phyloP scores from a whole-genome alignment of 2,329 filamentous ascomycete genomes.

The Aspergillus sp. region DNA sequence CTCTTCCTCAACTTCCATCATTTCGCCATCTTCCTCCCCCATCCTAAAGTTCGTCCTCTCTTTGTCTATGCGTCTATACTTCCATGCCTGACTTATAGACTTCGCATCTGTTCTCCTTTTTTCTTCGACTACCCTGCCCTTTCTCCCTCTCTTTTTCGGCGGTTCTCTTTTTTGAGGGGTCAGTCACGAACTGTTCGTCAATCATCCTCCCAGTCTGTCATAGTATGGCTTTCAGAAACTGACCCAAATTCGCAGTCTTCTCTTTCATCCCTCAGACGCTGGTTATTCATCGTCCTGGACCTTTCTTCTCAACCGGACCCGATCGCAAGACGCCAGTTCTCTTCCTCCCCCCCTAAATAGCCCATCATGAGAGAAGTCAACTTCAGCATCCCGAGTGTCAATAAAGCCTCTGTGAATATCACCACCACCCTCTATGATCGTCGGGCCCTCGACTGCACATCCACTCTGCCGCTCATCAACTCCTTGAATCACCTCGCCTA shows the following conservation, averaged over 20 bases:
- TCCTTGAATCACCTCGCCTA: constrained; percentile 98
- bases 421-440: constrained; percentile 97
- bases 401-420: constrained; percentile 98
- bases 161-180: constrained; percentile 1
- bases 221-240: constrained; percentile 6
- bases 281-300: background rate
- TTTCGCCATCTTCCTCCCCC: constrained; percentile 5
- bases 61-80: background rate
- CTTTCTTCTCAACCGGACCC: background rate
- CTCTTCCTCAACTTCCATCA: constrained; percentile 3
- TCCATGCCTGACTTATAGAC: constrained; percentile 10
- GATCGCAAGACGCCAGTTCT: background rate
- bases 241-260: constrained; percentile 5
- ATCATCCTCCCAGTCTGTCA: constrained; percentile 5
- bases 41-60: background rate
- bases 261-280: background rate
- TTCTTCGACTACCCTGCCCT: constrained; percentile 1
- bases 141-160: constrained; percentile 3
- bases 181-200: background rate
- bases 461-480: constrained; percentile 94
- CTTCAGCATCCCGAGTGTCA: constrained; percentile 98
- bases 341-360: background rate
- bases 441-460: constrained; percentile 94
- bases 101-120: background rate
- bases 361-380: constrained; percentile 96